Conservation (phyloP, 345 rosid species). For the Camelina neglecta region DNA sequence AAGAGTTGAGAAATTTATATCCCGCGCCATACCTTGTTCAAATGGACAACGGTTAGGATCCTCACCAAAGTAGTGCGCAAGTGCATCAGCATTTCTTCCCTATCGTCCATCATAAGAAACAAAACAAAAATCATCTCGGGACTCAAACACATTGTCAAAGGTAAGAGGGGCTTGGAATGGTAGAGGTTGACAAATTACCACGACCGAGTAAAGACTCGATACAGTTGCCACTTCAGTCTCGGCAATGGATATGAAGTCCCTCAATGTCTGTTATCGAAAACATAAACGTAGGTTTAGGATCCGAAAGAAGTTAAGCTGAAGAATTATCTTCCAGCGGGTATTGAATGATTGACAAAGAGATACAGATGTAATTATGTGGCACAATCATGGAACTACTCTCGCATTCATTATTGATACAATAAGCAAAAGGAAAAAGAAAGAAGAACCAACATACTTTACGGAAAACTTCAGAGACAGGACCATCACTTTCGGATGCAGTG, state of each 20-base stretch:
- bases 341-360: neutral
- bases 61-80: conserved; percentile 92
- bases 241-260: conserved; percentile 72
- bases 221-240: conserved; percentile 82
- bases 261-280: conserved; percentile 62
- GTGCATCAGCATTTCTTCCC: conserved; percentile 99
- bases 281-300: conserved; percentile 24
- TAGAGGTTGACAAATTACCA: conserved; percentile 61
- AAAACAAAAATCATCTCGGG: neutral
- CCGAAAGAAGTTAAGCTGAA: conserved; percentile 9
- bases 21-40: conserved; percentile 80
- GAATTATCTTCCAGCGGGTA: neutral
- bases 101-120: conserved; percentile 45
- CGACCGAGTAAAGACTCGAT: conserved; percentile 77
- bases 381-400: conserved; percentile 21
- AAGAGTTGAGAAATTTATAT: conserved; percentile 21
- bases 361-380: neutral
- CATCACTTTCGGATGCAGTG: conserved; percentile 84
- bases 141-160: conserved; percentile 17
- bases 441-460: conserved; percentile 57
- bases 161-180: neutral
- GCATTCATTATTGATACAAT: neutral
- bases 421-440: conserved; percentile 6
- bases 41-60: conserved; percentile 96
- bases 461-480: conserved; percentile 92